These are phyloP conservation scores for Scheffersomyces parashehatae DNA, from an alignment of 1,139 yeast species.

Conservation along the genomic window DNA sequence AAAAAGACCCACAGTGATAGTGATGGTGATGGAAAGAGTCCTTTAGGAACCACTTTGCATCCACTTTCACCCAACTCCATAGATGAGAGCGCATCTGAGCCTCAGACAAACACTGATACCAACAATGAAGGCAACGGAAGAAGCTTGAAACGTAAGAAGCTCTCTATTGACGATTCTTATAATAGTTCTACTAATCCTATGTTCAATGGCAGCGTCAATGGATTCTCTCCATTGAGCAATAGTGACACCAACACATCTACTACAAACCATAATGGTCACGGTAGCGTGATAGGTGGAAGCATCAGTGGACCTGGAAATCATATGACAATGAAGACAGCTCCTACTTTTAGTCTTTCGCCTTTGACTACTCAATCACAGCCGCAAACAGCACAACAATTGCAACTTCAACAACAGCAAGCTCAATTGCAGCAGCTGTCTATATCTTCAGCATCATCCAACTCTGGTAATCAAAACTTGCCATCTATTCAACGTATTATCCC, in stretches of 20 bases:
- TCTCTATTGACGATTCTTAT: slow-evolving; percentile 46
- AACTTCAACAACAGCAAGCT: slow-evolving; percentile 1
- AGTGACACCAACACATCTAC: slow-evolving; percentile 48
- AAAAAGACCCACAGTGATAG: neutral
- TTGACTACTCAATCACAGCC: slow-evolving; percentile 13
- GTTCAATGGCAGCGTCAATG: slow-evolving; percentile 44
- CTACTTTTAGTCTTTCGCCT: slow-evolving; percentile 16
- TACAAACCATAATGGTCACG: slow-evolving; percentile 14
- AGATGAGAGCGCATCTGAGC: slow-evolving; percentile 67
- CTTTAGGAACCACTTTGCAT: slow-evolving; percentile 17
- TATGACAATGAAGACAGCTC: slow-evolving; percentile 2
- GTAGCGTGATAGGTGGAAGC: slow-evolving; percentile 4
- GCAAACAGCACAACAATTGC: slow-evolving; percentile 4
- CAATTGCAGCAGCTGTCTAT: neutral
- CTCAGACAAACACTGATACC: slow-evolving; percentile 45
- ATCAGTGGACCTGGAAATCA: neutral
- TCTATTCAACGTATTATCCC: slow-evolving; percentile 85
- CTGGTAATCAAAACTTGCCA: slow-evolving; percentile 35
- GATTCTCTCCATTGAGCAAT: slow-evolving; percentile 47
- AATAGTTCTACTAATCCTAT: slow-evolving; percentile 42
- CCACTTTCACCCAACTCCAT: slow-evolving; percentile 63
- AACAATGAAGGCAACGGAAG: slow-evolving; percentile 26
- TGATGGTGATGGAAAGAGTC: slow-evolving; percentile 4
- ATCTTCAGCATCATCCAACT: slow-evolving; percentile 13
- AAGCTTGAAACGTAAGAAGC: slow-evolving; percentile 42